Conservation (phyloP, 495 filamentous ascomycete genomes). For the Hypoxylon subgilvum region DNA sequence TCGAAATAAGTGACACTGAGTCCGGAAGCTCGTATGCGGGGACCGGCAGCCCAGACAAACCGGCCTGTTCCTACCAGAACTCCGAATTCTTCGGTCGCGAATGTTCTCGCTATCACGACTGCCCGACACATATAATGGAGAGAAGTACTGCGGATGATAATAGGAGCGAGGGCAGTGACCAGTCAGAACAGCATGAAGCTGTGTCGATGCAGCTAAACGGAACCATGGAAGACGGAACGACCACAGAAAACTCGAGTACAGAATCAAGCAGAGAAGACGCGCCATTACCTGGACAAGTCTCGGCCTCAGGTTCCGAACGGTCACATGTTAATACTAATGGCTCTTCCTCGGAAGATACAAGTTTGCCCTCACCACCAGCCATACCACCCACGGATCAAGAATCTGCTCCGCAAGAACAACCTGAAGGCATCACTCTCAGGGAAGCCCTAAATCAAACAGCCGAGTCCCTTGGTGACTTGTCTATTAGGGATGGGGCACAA, state of each 20-base stretch:
- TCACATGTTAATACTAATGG: background rate
- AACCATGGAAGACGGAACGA: background rate
- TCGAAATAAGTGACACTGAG: conserved; percentile 19
- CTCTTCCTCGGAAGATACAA: background rate
- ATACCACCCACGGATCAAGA: background rate
- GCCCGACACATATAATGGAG: conserved; percentile 47
- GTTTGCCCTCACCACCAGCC: background rate
- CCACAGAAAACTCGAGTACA: background rate
- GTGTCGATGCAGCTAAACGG: background rate
- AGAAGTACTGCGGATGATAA: conserved; percentile 8
- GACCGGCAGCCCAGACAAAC: conserved; percentile 5
- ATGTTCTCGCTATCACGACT: conserved; percentile 54
- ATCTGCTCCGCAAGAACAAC: conserved; percentile 4
- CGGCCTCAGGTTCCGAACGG: background rate
- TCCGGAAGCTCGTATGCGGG: conserved; percentile 18
- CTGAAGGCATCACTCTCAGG: conserved; percentile 3
- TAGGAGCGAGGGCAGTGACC: conserved; percentile 4
- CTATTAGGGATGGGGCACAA: background rate
- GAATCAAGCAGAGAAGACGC: background rate
- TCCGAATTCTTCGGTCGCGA: conserved; percentile 44
- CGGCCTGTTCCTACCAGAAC: conserved; percentile 45
- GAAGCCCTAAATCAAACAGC: conserved; percentile 18
- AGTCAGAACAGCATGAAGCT: background rate
- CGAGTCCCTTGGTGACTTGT: background rate
- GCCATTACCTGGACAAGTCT: background rate